Conservation (phyloP, 1,284 basidiomycete genomes). For the Somion occarium region DNA sequence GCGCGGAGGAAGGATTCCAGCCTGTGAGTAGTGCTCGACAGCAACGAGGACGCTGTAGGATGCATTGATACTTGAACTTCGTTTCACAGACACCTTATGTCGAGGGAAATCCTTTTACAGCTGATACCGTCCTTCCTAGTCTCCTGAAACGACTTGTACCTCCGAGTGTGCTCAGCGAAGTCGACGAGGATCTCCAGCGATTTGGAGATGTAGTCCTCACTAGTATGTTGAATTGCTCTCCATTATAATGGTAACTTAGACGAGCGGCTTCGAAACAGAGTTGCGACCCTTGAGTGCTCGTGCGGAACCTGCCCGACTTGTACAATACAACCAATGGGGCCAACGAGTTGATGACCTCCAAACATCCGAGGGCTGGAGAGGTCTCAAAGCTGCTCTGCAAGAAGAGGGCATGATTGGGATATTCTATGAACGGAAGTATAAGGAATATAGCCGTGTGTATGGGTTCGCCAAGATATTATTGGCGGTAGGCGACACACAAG, state of each 20-base stretch:
- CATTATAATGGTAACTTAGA: neutral
- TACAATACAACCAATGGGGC: constrained; percentile 71
- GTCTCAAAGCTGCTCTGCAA: constrained; percentile 63
- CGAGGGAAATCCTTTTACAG: constrained; percentile 55
- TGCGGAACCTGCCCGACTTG: constrained; percentile 43
- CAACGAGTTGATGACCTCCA: constrained; percentile 57
- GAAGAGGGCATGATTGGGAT: constrained; percentile 67
- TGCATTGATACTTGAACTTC: neutral
- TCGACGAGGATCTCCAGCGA: constrained; percentile 49
- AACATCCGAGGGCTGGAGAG: constrained; percentile 69
- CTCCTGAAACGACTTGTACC: constrained; percentile 55
- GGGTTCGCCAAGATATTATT: constrained; percentile 63
- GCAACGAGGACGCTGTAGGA: too few species aligned
- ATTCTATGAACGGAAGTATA: constrained; percentile 55
- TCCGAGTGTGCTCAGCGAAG: constrained; percentile 31
- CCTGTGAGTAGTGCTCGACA: constrained; percentile 44
- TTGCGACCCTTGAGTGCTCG: constrained; percentile 43
- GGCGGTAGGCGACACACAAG: constrained; percentile 56
- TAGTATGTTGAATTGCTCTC: constrained; percentile 32
- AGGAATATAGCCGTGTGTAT: constrained; percentile 53
- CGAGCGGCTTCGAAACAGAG: constrained; percentile 27
- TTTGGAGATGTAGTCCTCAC: constrained; percentile 52
- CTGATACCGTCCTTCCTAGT: constrained; percentile 53
- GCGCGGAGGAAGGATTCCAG: constrained; percentile 62
- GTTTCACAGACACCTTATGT: constrained; percentile 30